Percentiles rank a stretch among this genome's conserved stretches.
Evolutionary conservation across 306 rosid genomes (phyloP).

Genomic region (Rosa lucieae): DNA sequence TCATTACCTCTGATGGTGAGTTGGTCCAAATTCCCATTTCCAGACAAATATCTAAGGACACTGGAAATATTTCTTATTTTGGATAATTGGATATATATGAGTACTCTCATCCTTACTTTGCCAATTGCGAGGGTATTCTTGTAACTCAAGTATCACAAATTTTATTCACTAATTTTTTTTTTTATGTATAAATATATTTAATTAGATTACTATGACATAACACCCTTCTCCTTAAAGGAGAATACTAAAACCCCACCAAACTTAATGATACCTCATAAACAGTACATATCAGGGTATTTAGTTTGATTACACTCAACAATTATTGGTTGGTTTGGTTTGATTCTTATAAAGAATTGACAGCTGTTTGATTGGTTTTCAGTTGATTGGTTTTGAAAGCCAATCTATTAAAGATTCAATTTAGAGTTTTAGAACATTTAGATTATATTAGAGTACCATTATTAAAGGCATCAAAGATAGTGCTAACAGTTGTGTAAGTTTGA

Average conservation of each 20-base stretch:
- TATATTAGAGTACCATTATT: not conserved
- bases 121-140: not conserved
- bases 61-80: not conserved
- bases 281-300: not conserved
- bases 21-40: not conserved
- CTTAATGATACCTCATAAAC: conserved; percentile 4
- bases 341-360: conserved; percentile 14
- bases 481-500: conserved; percentile 1
- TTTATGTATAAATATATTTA: not conserved
- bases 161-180: not conserved
- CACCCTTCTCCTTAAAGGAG: not conserved
- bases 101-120: not conserved
- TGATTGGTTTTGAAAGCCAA: not conserved
- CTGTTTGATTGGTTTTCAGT: not conserved
- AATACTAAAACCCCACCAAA: conserved; percentile 3
- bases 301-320: not conserved
- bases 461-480: conserved; percentile 1
- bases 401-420: conserved; percentile 1
- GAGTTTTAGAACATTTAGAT: not conserved
- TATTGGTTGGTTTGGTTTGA: conserved; percentile 10
- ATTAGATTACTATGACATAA: not conserved
- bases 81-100: not conserved
- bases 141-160: not conserved
- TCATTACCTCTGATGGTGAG: not conserved
- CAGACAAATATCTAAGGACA: not conserved